Percentiles rank a stretch among this genome's conserved stretches.
These are phyloP conservation scores for Aspergillus pseudotamarii DNA, from an alignment of 2,329 filamentous ascomycete species.

Conservation along the genomic window DNA sequence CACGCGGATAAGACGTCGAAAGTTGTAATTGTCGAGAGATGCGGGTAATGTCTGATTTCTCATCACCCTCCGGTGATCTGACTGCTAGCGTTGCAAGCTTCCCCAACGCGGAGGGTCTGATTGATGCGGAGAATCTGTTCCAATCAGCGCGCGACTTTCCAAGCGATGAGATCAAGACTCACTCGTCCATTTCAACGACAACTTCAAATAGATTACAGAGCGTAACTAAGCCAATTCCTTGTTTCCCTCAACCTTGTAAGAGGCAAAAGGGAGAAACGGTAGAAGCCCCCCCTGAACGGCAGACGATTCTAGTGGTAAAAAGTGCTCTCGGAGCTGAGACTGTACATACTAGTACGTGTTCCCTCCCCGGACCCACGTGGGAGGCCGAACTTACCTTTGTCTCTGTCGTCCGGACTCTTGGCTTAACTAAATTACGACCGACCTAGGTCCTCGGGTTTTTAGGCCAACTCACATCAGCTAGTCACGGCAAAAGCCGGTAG, in stretches of 20 bases:
- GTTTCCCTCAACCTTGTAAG: neutral
- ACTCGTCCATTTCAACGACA: slow-evolving; percentile 36
- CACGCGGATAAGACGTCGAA: slow-evolving; percentile 28
- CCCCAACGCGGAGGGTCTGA: slow-evolving; percentile 47
- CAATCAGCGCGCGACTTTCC: slow-evolving; percentile 15
- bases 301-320: neutral
- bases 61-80: slow-evolving; percentile 31
- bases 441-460: slow-evolving; percentile 8
- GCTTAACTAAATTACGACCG: neutral
- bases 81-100: slow-evolving; percentile 48
- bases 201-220: neutral
- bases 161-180: slow-evolving; percentile 12
- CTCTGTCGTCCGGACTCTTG: no score
- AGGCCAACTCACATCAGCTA: neutral
- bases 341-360: neutral
- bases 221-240: no score
- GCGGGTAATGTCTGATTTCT: slow-evolving; percentile 39
- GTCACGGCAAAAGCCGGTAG: neutral
- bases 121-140: slow-evolving; percentile 34
- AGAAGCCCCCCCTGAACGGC: neutral
- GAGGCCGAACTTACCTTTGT: neutral
- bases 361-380: slow-evolving; percentile 1
- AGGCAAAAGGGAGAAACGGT: neutral
- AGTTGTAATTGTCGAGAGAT: slow-evolving; percentile 36
- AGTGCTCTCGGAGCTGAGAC: neutral